phyloP scores from a whole-genome alignment of 2,329 filamentous ascomycete genomes.

The Sarocladium brachiariae region DNA sequence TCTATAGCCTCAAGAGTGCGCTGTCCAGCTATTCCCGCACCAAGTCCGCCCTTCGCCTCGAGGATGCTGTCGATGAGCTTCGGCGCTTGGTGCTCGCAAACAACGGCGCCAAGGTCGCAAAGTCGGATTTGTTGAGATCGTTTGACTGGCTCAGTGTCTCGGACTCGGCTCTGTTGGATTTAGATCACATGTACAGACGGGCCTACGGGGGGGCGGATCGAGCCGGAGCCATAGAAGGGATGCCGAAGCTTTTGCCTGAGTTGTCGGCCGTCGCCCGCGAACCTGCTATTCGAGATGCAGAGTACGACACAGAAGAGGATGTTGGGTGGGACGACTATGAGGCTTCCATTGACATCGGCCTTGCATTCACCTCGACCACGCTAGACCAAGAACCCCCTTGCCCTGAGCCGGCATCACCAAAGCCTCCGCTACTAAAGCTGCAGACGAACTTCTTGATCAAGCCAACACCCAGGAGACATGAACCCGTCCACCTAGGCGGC shows the following conservation, averaged over 20 bases:
- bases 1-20: constrained; percentile 59
- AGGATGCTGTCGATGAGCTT: constrained; percentile 57
- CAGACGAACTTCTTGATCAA: constrained; percentile 34
- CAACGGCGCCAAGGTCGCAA: constrained; percentile 40
- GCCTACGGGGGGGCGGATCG: constrained; percentile 46
- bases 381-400: constrained; percentile 6
- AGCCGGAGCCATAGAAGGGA: constrained; percentile 38
- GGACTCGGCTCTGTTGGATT: constrained; percentile 42
- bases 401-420: constrained; percentile 19
- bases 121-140: constrained; percentile 43
- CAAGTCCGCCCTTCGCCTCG: constrained; percentile 37
- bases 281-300: constrained; percentile 5
- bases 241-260: constrained; percentile 15
- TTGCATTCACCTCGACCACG: constrained; percentile 20
- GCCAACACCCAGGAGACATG: neutral
- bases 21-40: constrained; percentile 49
- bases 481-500: constrained; percentile 11
- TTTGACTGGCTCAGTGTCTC: constrained; percentile 53
- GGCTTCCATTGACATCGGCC: constrained; percentile 16
- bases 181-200: constrained; percentile 49
- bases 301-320: constrained; percentile 17
- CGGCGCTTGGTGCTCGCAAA: constrained; percentile 51
- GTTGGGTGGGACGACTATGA: constrained; percentile 14
- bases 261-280: neutral
- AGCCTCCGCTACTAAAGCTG: constrained; percentile 29